These are phyloP conservation scores for Melaleuca quinquenervia DNA, from an alignment of 345 rosid genomes.

Conservation along the genomic window DNA sequence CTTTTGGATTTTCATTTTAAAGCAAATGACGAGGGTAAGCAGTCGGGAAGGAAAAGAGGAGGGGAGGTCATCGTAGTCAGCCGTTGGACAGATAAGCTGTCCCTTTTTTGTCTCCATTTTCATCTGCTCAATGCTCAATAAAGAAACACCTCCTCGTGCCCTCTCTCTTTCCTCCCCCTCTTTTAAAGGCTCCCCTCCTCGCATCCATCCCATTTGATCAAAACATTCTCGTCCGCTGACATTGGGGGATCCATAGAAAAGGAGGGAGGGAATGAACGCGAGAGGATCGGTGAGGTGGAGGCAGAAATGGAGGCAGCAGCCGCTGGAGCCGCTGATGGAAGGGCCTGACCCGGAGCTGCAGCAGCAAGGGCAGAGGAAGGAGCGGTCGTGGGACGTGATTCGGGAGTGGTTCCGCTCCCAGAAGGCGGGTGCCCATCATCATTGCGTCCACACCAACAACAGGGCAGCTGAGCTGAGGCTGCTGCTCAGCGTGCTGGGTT, in stretches of 20 bases:
- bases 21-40: background rate
- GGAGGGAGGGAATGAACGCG: background rate
- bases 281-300: slow-evolving; percentile 19
- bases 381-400: slow-evolving; percentile 79
- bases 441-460: background rate
- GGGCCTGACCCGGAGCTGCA: slow-evolving; percentile 93
- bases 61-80: background rate
- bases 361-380: slow-evolving; percentile 59
- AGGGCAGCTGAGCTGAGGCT: slow-evolving; percentile 73
- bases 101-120: slow-evolving; percentile 45
- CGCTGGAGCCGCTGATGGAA: slow-evolving; percentile 84
- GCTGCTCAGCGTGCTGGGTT: slow-evolving; percentile 77
- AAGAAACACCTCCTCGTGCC: background rate
- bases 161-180: background rate
- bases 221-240: background rate
- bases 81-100: slow-evolving; percentile 55
- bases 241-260: background rate
- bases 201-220: background rate
- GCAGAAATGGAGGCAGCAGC: slow-evolving; percentile 57
- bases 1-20: background rate
- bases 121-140: background rate
- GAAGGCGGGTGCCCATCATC: slow-evolving; percentile 13
- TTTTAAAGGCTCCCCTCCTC: background rate
- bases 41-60: background rate
- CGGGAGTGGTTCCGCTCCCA: slow-evolving; percentile 91